Evolutionary conservation across 352 stramenopile genomes (phyloP), one percentile per base, ranked within the genome.

Genomic region (Globisporangium lucens): DNA sequence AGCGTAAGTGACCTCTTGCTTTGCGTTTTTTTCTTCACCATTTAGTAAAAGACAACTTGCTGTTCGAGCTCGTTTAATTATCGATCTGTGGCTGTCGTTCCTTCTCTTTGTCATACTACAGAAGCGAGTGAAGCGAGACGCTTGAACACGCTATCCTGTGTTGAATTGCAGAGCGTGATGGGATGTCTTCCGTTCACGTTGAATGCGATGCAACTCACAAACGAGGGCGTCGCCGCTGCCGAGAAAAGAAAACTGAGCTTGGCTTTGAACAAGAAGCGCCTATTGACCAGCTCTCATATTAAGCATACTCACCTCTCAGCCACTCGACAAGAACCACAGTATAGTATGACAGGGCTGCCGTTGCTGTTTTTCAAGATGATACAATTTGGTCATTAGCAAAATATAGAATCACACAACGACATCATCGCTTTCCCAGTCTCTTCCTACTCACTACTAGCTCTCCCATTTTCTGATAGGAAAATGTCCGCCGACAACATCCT

Each of bases 1-100:
- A 51, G 43, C 43, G 43, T 51, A 51, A 51, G 43, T 51, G 43
- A 22, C 0, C 43, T 51, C 17, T 22, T 51, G 43, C 43, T 22
- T 22, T 59, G 13, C 2, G 27, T 71, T 57, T 66, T 70, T 51
- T n/a, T 67, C 2, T 59, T 69, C n/a, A 6, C 27, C 24, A 13
- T 13, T 43, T 29, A 10, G 30, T 58, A 33, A 58, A 38, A 35
- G 24, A 36, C 4, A 22, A 12, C 43, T 51, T 51, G 43, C 7
- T 10, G 5, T 24, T 51, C 10, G 43, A n/a, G 43, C 43, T 24
- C 43, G 17, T 51, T 51, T 22, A 51, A 51, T 51, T 51, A 51
- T 24, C 43, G 6, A 22, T 51, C 17, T 22, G 0, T 51, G 15
- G 6, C 7, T 51, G 41, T 22, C 36, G 5, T 51, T 49, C 41